Base-by-base conservation (phyloP, 768 basidiomycete species). In the Termitomyces sp. region DNA sequence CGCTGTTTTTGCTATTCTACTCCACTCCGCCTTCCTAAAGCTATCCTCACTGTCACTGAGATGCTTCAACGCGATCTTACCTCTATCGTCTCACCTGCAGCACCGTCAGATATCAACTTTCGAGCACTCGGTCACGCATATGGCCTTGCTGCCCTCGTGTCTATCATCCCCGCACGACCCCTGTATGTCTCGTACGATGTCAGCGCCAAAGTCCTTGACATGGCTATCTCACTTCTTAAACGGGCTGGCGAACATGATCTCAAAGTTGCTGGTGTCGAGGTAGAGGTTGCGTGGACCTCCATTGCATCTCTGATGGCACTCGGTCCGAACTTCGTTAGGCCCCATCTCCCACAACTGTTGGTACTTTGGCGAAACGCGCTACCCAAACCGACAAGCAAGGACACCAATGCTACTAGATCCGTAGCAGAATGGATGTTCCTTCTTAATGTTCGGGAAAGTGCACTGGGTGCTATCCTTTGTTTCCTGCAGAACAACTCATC, bases 321-420 rank as follows among this genome's bases (percentile, higher is more conserved):
- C 7, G 96, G 95, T 0, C 92, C 91, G 3, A 90, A 93, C 62
- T 97, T 98, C 60, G 94, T 98, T 50, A 86, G 92, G 16, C 83
- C 93, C 0, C 94, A 99, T 67, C 81, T 98, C 2, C 90, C 95
- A 0, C 96, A 98, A 62, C 77, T 98, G 16, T 80, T 98, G 38
- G 93, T 98, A 0, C 81, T 99, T 3, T 99, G 97, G 97, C 79
- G 97, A 31, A 99, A 99, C 62, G 94, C 96, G 1, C 77, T 99
- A 0, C 94, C 97, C 1, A 99, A 98, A 69, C 88, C 93, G 0
- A 94, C 92, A 0, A 88, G 80, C 63, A 97, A 97, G 68, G 96
- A 98, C 63, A 75, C 72, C 13, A 79, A 76, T 15, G 77, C 78
- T 5, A 84, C 84, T 16, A 76, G 94, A 29, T 82, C 85, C 25